These are phyloP conservation scores for Spatholobus suberectus DNA, from an alignment of 306 rosid genomes.

Conservation along the genomic window DNA sequence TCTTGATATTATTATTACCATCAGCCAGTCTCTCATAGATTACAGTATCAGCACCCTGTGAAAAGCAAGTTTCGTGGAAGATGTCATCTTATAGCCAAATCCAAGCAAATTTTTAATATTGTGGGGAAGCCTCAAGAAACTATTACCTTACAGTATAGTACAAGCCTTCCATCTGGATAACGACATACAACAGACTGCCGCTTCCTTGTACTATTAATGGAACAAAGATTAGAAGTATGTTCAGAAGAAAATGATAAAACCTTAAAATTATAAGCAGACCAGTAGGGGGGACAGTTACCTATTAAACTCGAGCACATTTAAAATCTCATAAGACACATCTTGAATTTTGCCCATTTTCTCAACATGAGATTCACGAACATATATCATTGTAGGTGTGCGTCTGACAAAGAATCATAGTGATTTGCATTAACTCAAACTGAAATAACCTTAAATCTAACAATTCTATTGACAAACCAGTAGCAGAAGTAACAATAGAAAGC, in stretches of 20 bases:
- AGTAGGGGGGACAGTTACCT: slow-evolving; percentile 56
- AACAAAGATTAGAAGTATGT: slow-evolving; percentile 40
- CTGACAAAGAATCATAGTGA: slow-evolving; percentile 53
- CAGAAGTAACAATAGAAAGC: slow-evolving; percentile 9
- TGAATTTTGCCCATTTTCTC: slow-evolving; percentile 78
- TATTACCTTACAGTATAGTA: slow-evolving; percentile 94
- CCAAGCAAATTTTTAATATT: slow-evolving; percentile 15
- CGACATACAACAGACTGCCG: slow-evolving; percentile 98
- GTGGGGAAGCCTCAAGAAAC: slow-evolving; percentile 39
- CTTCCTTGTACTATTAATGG: slow-evolving; percentile 79
- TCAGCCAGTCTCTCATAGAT: slow-evolving; percentile 82
- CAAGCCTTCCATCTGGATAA: slow-evolving; percentile 92
- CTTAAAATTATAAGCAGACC: background rate
- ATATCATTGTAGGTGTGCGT: slow-evolving; percentile 88
- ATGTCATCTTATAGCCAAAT: slow-evolving; percentile 49
- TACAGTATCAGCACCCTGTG: slow-evolving; percentile 94
- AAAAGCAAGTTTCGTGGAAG: slow-evolving; percentile 46
- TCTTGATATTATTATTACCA: slow-evolving; percentile 63
- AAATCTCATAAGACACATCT: slow-evolving; percentile 85
- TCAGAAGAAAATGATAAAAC: slow-evolving; percentile 19
- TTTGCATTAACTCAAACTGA: slow-evolving; percentile 42
- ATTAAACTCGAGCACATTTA: slow-evolving; percentile 95
- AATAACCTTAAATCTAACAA: slow-evolving; percentile 28
- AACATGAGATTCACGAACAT: slow-evolving; percentile 91
- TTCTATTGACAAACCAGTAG: slow-evolving; percentile 25